These are phyloP conservation scores for Phytophthora pisi DNA, from an alignment of 352 stramenopile species.

Conservation along the genomic window DNA sequence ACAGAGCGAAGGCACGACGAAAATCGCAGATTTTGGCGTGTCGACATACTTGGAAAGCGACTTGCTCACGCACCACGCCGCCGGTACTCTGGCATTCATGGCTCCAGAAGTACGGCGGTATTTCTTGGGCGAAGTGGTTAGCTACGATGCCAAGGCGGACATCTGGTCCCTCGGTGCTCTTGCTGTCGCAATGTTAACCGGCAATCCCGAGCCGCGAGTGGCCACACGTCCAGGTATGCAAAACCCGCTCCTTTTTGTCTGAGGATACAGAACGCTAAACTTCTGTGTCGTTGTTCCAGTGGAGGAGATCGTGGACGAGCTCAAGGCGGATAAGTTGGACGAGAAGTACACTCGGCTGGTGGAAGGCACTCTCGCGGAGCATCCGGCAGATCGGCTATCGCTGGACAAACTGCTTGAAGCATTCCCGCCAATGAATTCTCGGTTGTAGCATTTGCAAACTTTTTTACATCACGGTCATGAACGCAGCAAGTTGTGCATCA, in stretches of 20 bases:
- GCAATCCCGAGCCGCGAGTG: slow-evolving; percentile 67
- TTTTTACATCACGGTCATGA: not conserved
- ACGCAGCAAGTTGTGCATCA: not conserved
- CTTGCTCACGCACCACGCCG: slow-evolving; percentile 73
- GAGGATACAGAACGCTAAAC: not conserved
- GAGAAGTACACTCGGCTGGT: slow-evolving; percentile 48
- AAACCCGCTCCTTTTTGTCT: not conserved
- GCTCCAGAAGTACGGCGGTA: slow-evolving; percentile 78
- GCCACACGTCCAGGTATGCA: slow-evolving; percentile 62
- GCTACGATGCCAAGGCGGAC: slow-evolving; percentile 71
- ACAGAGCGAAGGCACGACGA: slow-evolving; percentile 66
- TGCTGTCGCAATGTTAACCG: slow-evolving; percentile 71
- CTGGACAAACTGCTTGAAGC: slow-evolving; percentile 50
- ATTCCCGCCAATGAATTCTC: slow-evolving; percentile 46
- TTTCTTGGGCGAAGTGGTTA: slow-evolving; percentile 73
- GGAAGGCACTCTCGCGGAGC: slow-evolving; percentile 45
- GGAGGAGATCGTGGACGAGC: slow-evolving; percentile 62
- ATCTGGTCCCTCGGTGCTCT: slow-evolving; percentile 84
- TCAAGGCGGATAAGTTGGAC: slow-evolving; percentile 36
- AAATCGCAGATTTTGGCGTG: slow-evolving; percentile 87
- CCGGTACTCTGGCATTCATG: slow-evolving; percentile 83
- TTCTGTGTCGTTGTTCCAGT: slow-evolving; percentile 31
- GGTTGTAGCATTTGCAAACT: slow-evolving; percentile 39
- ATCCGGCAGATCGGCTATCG: slow-evolving; percentile 47
- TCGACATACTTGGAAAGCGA: slow-evolving; percentile 79